Base-by-base conservation (phyloP, 257 asterid genomes). In the Pogostemon cablin region DNA sequence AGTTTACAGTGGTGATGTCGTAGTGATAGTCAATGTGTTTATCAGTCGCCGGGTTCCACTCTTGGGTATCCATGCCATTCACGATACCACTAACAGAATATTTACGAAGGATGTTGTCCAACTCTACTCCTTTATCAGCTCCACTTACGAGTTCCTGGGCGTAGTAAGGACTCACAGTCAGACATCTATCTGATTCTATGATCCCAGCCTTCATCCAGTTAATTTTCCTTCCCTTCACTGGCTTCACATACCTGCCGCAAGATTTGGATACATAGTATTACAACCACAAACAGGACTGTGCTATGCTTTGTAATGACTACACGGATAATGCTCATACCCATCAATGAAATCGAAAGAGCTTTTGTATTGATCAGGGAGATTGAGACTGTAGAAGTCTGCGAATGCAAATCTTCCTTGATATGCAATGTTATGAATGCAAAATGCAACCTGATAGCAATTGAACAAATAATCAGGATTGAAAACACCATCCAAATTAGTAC, bases 131-230 rank as follows among this genome's bases (percentile, higher is more conserved):
- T 72, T 88, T 91, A 1, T 83, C 96, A 40, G 57, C 82, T n/a
- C 89, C 75, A 3, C 96, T 81, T 54, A 87, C 83, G 60, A 95
- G 98, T 69, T 95, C 98, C 72, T 80, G 62, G 9, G 96, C 99
- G 41, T 95, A 95, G 86, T 84, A 75, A 43, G 99, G 98, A 80
- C 99, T 91, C 75, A 95, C 99, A 3, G 98, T 95, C 57, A 91
- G 41, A 61, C 85, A 86, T 77, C 84, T 84, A 25, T 86, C 48
- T 0, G 93, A 78, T 81, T 91, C 96, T 35, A 85, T 63, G 32
- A 93, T 84, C 61, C 86, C 99, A n/a, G 96, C 99, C 80, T 91
- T 93, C 93, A 93, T 82, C 99, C 96, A 93, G 86, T 91, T 93
- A 17, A 89, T 86, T 82, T 93, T 93, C 85, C 98, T 84, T 71